Base-by-base conservation (phyloP, 306 rosid species). In the Rosa lucieae region DNA sequence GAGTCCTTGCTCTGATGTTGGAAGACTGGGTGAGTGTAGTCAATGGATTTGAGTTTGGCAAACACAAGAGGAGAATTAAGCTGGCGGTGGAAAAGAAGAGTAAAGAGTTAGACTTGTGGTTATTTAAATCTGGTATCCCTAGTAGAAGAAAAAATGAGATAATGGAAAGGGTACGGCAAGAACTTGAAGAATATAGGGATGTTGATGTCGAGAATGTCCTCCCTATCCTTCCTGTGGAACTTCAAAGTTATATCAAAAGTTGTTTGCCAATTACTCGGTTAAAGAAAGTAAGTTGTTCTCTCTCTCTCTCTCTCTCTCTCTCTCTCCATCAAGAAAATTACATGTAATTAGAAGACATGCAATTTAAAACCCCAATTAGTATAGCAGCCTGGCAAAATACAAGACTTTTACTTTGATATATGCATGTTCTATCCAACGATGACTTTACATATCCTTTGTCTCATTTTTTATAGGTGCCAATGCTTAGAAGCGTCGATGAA, bases 21-120 rank as follows among this genome's bases (percentile, higher is more conserved):
- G 13, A 58, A 0, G 26, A 58, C 23, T 58, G 39, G 67, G 62
- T 55, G 8, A 55, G 26, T 7, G 21, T 55, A 80, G 75, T 61
- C 65, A 10, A 58, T 17, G 5, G 2, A 15, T 52, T 52, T n/a
- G 4, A 1, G 5, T 14, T 52, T 52, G 58, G 32, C 2, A 58
- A 32, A 11, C 35, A 58, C 65, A 78, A 80, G 59, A 73, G 74
- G 78, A 73, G 68, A 58, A 9, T 21, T 58, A 58, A 21, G 10
- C 26, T n/a, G 65, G 65, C 26, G 65, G 11, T 58, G 65, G 65
- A 58, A n/a, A 58, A 58, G 32, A 58, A 58, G 21, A 23, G 8
- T 58, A 12, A 3, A 9, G 13, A n/a, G 12, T 58, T 58, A 8
- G 65, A 58, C 13, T 8, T 8, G 65, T 58, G 65, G 35, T 58